Evolutionary conservation across 148 eudicot genomes (phyloP), one percentile per base, ranked within the genome.

Genomic region (Mesembryanthemum crystallinum): DNA sequence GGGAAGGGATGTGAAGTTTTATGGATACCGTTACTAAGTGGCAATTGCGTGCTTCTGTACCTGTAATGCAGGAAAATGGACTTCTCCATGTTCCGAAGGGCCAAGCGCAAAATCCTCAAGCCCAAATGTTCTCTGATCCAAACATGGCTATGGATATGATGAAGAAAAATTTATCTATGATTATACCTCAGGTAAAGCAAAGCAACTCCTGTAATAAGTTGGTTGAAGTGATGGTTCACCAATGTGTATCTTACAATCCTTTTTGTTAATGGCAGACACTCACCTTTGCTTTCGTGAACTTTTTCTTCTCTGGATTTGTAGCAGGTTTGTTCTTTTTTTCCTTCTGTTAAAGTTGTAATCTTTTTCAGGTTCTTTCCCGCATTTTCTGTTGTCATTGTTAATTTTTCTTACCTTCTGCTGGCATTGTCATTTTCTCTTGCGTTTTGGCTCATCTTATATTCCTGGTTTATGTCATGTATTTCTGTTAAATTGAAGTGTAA

Each of bases 141-240:
- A 95, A 95, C 80, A 92, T 95, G 99, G 99, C 99, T 60, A 95
- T 92, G 97, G 99, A 95, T 83, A 95, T 92, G 99, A 95, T 92
- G 98, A 95, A 92, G 88, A 91, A 92, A 80, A 95, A 95, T 81
- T 87, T 95, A n/a, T 95, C 99, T 10, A 95, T 95, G 99, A 92
- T 95, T 73, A 86, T 94, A 78, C 96, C 98, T 52, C 98, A 91
- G 90, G 97, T 91, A 73, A 64, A 33, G n/a, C 33, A 73, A 64
- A 33, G n/a, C 33, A 15, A 9, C 14, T 60, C 32, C 21, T 75
- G 64, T 58, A 32, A 51, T 25, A 2, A 32, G 39, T 8, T 71
- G 23, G 25, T 68, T 69, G 64, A n/a, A 54, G 29, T 69, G 78
- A 67, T 42, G 42, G 66, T 64, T 71, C 18, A 62, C 47, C 6